phyloP scores from a whole-genome alignment of 208 protist species.

The Tritrichomonas foetus region DNA sequence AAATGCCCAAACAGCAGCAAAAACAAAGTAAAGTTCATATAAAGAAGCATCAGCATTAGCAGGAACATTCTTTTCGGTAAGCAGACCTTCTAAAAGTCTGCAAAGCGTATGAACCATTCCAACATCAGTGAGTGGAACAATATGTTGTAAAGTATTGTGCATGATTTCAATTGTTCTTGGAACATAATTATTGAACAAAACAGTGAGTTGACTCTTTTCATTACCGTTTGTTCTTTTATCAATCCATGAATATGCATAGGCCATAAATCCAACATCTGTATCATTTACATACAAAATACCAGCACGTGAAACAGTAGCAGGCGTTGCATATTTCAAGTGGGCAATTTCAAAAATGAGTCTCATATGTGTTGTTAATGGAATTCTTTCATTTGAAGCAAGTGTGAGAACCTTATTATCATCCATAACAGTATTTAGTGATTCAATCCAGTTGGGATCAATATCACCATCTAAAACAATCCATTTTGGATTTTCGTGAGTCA shows the following conservation, averaged over 20 bases:
- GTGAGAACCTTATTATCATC: conserved; percentile 92
- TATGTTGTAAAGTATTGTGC: conserved; percentile 64
- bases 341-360: conserved; percentile 94
- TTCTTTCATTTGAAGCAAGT: conserved; percentile 93
- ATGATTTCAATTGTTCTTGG: conserved; percentile 80
- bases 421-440: conserved; percentile 98
- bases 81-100: conserved; percentile 82
- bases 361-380: conserved; percentile 90
- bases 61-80: conserved; percentile 47
- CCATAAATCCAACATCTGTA: conserved; percentile 86
- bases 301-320: conserved; percentile 59
- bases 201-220: conserved; percentile 70
- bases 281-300: conserved; percentile 95
- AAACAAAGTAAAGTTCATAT: conserved; percentile 92
- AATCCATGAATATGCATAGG: conserved; percentile 72
- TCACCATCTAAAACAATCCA: conserved; percentile 93
- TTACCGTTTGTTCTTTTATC: conserved; percentile 46
- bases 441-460: conserved; percentile 97
- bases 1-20: conserved; percentile 89
- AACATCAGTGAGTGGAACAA: conserved; percentile 76
- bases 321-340: conserved; percentile 85
- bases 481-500: conserved; percentile 66
- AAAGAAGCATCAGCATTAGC: conserved; percentile 67
- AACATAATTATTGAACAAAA: conserved; percentile 94
- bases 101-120: conserved; percentile 88